A percentile compares a stretch with the other conserved stretches of the same genome.
These are phyloP conservation scores for Sarocladium strictum DNA, from an alignment of 2,329 filamentous ascomycete species.

Conservation along the genomic window DNA sequence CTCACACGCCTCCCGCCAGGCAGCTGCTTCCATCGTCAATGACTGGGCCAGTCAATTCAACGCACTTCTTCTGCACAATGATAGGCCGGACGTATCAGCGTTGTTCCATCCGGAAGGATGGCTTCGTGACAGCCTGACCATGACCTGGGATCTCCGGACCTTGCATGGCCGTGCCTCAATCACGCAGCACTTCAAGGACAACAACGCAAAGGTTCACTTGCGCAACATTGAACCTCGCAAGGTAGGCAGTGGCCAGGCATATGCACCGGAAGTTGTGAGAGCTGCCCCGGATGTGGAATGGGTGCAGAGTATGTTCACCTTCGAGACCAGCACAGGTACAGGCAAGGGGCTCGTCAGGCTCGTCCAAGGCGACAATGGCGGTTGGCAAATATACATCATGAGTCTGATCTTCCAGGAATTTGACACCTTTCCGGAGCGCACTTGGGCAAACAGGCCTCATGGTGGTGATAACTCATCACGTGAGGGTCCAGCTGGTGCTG, in stretches of 20 bases:
- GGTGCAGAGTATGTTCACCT: conserved; percentile 9
- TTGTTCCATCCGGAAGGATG: conserved; percentile 21
- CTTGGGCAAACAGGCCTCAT: conserved; percentile 8
- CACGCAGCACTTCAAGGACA: conserved; percentile 10
- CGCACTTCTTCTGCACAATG: background rate
- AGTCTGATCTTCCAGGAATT: conserved; percentile 21
- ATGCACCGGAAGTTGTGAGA: conserved; percentile 6
- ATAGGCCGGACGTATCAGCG: conserved; percentile 10
- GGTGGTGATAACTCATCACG: conserved; percentile 22
- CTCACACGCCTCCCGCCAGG: background rate
- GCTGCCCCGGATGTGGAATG: conserved; percentile 10
- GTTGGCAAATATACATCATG: conserved; percentile 20
- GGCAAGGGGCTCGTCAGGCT: conserved; percentile 18
- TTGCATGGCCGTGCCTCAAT: conserved; percentile 16
- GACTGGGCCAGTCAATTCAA: conserved; percentile 6
- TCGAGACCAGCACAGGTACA: conserved; percentile 13
- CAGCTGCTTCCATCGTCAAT: conserved; percentile 3
- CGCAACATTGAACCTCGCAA: conserved; percentile 4
- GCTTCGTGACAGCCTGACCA: conserved; percentile 21
- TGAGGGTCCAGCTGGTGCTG: conserved; percentile 16
- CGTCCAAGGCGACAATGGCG: conserved; percentile 10
- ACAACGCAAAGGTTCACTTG: background rate
- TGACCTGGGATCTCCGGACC: conserved; percentile 24
- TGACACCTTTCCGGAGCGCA: conserved; percentile 13
- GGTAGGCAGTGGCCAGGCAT: background rate